Percentiles rank a stretch among this genome's conserved stretches.
Conservation (phyloP, 1,139 yeast genomes). For the Yamadazyma jaroonii region DNA sequence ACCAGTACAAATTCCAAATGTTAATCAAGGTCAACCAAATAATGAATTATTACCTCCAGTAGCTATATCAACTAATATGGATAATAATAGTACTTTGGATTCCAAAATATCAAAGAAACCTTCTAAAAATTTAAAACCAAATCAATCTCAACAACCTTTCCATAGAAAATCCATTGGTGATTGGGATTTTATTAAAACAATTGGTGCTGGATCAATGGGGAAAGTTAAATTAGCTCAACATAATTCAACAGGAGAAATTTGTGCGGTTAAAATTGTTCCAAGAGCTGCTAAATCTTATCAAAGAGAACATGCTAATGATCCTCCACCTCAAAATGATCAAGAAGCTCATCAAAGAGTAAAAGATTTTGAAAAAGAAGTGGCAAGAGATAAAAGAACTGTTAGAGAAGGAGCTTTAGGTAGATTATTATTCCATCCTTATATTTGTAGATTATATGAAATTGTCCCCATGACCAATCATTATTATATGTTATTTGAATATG, state of each 20-base stretch:
- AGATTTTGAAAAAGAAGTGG: conserved; percentile 81
- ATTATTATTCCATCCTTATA: conserved; percentile 85
- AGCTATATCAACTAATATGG: conserved; percentile 17
- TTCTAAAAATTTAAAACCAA: conserved; percentile 6
- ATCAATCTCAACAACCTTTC: conserved; percentile 44
- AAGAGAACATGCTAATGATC: conserved; percentile 72
- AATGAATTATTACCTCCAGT: conserved; percentile 24
- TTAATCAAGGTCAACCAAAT: conserved; percentile 2
- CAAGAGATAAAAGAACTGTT: conserved; percentile 87
- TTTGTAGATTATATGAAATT: conserved; percentile 89
- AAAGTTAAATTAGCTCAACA: conserved; percentile 94
- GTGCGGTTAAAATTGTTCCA: conserved; percentile 84
- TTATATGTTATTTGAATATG: conserved; percentile 95
- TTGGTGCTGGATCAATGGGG: conserved; percentile 99
- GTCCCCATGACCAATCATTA: conserved; percentile 96
- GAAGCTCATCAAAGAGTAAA: conserved; percentile 64
- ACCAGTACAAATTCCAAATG: conserved; percentile 1
- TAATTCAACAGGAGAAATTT: conserved; percentile 73
- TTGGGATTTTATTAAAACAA: conserved; percentile 93
- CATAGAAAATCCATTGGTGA: conserved; percentile 92
- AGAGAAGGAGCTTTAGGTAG: conserved; percentile 95
- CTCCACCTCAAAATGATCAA: conserved; percentile 55
- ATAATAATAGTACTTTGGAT: conserved; percentile 12
- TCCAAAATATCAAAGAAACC: conserved; percentile 10
- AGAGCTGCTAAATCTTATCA: conserved; percentile 75